A percentile compares a stretch with the other conserved stretches of the same genome.
Evolutionary conservation across 208 protist genomes (phyloP).

Genomic region (Willaertia magna): DNA sequence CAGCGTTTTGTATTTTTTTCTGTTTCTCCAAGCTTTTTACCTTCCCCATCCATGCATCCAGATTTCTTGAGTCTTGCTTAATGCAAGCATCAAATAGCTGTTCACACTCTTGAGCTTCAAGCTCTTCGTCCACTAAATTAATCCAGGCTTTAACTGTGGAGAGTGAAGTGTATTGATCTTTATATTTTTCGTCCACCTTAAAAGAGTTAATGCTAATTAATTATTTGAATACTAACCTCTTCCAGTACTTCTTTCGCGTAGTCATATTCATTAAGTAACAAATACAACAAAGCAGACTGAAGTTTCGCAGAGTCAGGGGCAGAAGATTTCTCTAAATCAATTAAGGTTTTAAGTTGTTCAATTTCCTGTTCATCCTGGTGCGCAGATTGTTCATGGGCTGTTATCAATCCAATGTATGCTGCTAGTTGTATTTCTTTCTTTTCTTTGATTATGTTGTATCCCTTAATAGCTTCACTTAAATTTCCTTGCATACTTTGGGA

Average conservation of each 20-base stretch:
- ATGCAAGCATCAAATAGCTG: neutral
- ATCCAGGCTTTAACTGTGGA: neutral
- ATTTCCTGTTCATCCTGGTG: neutral
- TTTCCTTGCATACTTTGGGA: slow-evolving; percentile 57
- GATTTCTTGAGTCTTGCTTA: neutral
- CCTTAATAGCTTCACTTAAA: slow-evolving; percentile 53
- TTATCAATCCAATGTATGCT: slow-evolving; percentile 49
- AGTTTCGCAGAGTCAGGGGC: neutral
- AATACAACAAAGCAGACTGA: neutral
- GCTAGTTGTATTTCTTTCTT: slow-evolving; percentile 47
- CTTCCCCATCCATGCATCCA: slow-evolving; percentile 27
- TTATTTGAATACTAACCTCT: neutral
- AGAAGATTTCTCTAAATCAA: neutral
- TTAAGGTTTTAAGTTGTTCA: neutral
- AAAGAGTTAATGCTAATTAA: neutral
- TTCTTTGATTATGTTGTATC: slow-evolving; percentile 57
- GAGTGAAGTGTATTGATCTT: neutral
- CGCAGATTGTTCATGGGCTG: slow-evolving; percentile 37
- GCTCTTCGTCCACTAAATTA: neutral
- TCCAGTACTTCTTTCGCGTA: neutral
- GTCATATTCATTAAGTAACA: neutral
- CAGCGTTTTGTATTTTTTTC: slow-evolving; percentile 9
- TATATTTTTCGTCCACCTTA: neutral
- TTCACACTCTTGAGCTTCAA: neutral
- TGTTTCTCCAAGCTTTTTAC: slow-evolving; percentile 12